phyloP scores from a whole-genome alignment of 2,329 filamentous ascomycete genomes.

The Coniella lustricola region DNA sequence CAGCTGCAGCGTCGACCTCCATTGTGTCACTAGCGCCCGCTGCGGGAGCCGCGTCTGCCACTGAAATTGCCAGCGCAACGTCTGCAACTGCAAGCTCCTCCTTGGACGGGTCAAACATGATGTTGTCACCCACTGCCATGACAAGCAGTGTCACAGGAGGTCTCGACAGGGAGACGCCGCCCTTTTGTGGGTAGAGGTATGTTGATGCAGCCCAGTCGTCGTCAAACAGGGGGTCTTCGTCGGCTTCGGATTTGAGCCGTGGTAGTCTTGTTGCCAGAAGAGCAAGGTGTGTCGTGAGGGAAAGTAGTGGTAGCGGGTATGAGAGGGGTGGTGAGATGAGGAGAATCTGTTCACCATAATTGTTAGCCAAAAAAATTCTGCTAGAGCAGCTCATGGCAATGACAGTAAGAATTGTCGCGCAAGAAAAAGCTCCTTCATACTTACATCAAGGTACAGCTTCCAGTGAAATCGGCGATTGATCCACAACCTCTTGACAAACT shows the following conservation, averaged over 20 bases:
- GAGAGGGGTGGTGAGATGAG: conserved; percentile 89
- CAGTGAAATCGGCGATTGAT: conserved; percentile 94
- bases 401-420: neutral
- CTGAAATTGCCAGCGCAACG: conserved; percentile 76
- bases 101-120: conserved; percentile 86
- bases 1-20: conserved; percentile 32
- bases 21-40: conserved; percentile 24
- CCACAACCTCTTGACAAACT: conserved; percentile 63
- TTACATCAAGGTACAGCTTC: conserved; percentile 89
- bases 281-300: conserved; percentile 86
- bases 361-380: conserved; percentile 16
- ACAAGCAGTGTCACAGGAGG: conserved; percentile 90
- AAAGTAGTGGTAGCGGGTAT: conserved; percentile 87
- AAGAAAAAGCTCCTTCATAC: conserved; percentile 27
- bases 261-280: conserved; percentile 83
- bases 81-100: conserved; percentile 94
- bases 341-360: conserved; percentile 58
- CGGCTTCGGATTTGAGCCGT: conserved; percentile 74
- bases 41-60: conserved; percentile 42
- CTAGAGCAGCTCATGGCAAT: too few species aligned
- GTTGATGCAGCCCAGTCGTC: conserved; percentile 90
- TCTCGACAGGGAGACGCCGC: conserved; percentile 33
- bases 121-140: conserved; percentile 75
- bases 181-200: conserved; percentile 61
- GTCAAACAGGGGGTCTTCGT: conserved; percentile 96